These are phyloP conservation scores for Mycena galericulata DNA, from an alignment of 768 basidiomycete species.

Conservation along the genomic window DNA sequence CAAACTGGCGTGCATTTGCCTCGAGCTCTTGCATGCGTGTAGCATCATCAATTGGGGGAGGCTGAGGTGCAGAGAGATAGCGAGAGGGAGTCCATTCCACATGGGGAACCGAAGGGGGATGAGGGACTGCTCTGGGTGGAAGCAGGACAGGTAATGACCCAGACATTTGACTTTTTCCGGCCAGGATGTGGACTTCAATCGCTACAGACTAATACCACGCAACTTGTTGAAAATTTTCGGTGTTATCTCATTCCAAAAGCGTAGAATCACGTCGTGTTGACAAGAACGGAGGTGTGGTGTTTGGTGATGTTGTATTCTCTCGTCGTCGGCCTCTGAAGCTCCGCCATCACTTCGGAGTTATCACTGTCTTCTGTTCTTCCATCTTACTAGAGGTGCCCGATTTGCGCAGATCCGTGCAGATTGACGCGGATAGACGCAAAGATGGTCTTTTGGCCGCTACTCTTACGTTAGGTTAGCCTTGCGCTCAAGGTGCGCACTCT, in stretches of 20 bases:
- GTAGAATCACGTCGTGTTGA: too few species aligned
- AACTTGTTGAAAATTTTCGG: too few species aligned
- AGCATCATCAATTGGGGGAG: constrained; percentile 80
- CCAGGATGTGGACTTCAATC: too few species aligned
- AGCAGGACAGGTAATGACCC: constrained; percentile 65
- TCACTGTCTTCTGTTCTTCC: neutral
- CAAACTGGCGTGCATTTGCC: constrained; percentile 75
- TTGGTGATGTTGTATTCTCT: neutral
- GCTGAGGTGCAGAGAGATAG: constrained; percentile 81
- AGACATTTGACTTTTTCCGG: constrained; percentile 30
- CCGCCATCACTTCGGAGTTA: neutral
- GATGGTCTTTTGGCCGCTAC: neutral
- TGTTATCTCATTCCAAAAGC: too few species aligned
- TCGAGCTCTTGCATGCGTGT: constrained; percentile 80
- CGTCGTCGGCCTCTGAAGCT: neutral
- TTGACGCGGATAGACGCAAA: too few species aligned
- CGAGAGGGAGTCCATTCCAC: constrained; percentile 83
- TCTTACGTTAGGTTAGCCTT: neutral
- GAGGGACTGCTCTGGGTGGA: constrained; percentile 55
- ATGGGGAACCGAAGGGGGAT: constrained; percentile 50
- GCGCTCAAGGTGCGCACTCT: neutral
- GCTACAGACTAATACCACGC: too few species aligned
- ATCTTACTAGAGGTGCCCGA: neutral
- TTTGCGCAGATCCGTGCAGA: too few species aligned
- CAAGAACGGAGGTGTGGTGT: neutral